Evolutionary conservation across 306 rosid genomes (phyloP).

Genomic region (Canavalia ensiformis): DNA sequence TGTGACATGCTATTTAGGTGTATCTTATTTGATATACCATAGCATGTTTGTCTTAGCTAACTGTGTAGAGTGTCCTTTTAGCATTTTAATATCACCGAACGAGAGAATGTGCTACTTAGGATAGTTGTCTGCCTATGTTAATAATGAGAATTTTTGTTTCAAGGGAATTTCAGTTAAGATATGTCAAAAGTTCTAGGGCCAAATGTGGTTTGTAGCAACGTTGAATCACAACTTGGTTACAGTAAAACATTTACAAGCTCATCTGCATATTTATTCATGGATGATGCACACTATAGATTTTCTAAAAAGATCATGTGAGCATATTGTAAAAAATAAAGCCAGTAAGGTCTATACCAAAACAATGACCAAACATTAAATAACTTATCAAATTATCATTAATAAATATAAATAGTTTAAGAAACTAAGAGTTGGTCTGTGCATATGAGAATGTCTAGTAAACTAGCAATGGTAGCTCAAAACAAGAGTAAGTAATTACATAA

Average conservation of each 20-base stretch:
- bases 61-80: not conserved
- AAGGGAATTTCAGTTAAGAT: conserved; percentile 49
- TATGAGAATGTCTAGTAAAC: no score
- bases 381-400: no score
- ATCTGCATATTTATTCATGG: no score
- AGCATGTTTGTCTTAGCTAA: conserved; percentile 27
- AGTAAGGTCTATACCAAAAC: no score
- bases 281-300: no score
- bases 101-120: not conserved
- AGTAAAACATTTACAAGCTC: conserved; percentile 42
- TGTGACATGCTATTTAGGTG: not conserved
- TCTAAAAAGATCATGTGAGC: no score
- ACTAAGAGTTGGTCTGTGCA: no score
- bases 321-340: no score
- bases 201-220: conserved; percentile 38
- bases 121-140: not conserved
- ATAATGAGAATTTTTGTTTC: conserved; percentile 6
- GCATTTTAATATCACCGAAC: conserved; percentile 6
- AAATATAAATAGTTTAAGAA: no score
- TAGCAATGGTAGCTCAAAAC: no score
- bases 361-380: no score
- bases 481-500: no score
- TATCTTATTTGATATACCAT: not conserved
- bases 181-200: conserved; percentile 42
- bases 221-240: conserved; percentile 41